Evolutionary conservation across 2,329 filamentous ascomycete species (phyloP), one percentile per base, ranked within the genome.

Genomic region (Ophiostoma australiae): DNA sequence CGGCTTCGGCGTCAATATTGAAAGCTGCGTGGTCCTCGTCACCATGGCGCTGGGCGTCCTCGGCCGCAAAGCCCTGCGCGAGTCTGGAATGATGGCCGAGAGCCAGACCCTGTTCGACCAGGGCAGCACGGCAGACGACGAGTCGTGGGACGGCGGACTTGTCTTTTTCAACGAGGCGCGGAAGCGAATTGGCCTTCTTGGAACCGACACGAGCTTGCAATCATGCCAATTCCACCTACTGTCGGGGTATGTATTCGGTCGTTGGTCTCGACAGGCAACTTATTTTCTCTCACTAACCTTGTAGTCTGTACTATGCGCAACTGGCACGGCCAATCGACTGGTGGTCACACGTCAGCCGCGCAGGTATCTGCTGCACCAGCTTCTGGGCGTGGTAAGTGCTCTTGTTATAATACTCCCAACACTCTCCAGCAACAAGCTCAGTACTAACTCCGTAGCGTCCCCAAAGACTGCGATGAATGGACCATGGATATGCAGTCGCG

Each of bases 121-220:
- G 7, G 23, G 35, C 17, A 23, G 20, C 20, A 8, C 35, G 4
- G 3, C 5, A 17, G 72, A 68, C 23, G 72, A 71, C 20, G 70
- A 58, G 17, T 66, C 35, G 5, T 72, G 72, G 71, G 73, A 73
- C 8, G 70, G 69, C 20, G 84, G 84, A 0, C 74, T 86, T 55
- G 82, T 81, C 35, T 86, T 86, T 73, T 85, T 86, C 77, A 85
- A 86, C 70, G 84, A 86, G 75, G 83, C 83, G 7, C 81, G 84
- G 23, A 82, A 81, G 71, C 81, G 84, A 4, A 81, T 84, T 72
- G 84, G 84, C 1, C 63, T 74, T 8, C 72, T 75, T 4, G 63
- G 52, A 55, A 66, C 68, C 31, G 74, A 75, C 20, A 73, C 82
- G 55, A 81, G 83, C 68, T 74, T 86, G 4, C 83, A 83, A 74